Base-by-base conservation (phyloP, 768 basidiomycete species). In the Naganishia kalamii region DNA sequence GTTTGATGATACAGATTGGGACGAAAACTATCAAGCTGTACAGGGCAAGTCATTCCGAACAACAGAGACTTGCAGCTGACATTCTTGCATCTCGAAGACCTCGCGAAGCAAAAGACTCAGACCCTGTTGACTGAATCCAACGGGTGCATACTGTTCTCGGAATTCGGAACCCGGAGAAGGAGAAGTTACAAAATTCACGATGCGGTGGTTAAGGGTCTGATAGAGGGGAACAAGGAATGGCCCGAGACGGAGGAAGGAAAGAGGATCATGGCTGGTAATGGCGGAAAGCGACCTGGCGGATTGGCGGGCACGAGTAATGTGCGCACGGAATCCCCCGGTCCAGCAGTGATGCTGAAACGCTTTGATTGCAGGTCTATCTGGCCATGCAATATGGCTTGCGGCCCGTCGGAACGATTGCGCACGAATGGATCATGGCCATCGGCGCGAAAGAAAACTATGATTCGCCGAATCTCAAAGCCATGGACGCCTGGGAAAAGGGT, bases 301-400 rank as follows among this genome's bases (percentile, higher is more conserved):
- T 76, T 92, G n/a, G 76, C 80, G 30, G 92, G 92, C 19, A 97
- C 94, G 0, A 92, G 90, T 70, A 99, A 99, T 78, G 94, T 94
- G 74, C 65, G 82, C 47, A 8, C 27, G 29, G 1, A 12, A 59
- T n/a, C 13, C 30, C 60, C 65, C 60, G 37, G 46, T 63, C 60
- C 49, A 54, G n/a, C 25, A 17, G 27, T 11, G 32, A 51, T n/a
- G 33, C 44, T 49, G n/a, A 35, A 46, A 27, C 15, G 11, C 0
- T 65, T 27, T 23, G 46, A 25, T 65, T 47, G 17, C 68, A 94
- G 92, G 85, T 88, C 6, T 85, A 92, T 75, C 82, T 97, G n/a
- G 94, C 96, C 3, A 82, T 82, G 64, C 87, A 86, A 74, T 85
- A 90, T 71, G 81, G 80, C 25, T 65, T 91, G 25, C 75, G 74